These are phyloP conservation scores for Lithospermum erythrorhizon DNA, from an alignment of 257 asterid species.

Conservation along the genomic window DNA sequence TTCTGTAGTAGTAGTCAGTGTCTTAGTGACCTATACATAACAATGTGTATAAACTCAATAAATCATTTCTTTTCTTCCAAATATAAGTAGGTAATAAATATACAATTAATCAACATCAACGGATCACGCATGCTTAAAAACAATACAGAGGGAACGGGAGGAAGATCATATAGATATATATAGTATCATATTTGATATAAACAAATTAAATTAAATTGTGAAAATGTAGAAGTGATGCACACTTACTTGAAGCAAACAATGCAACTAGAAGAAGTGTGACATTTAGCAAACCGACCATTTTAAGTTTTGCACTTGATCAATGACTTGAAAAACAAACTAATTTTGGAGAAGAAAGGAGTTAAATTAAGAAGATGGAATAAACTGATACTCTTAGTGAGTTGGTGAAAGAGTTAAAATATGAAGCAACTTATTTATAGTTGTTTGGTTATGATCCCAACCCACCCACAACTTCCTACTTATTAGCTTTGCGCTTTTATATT, in stretches of 20 bases:
- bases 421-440: neutral
- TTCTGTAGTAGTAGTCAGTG: no score
- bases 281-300: conserved; percentile 7
- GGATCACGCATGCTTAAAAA: neutral
- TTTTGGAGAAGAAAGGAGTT: neutral
- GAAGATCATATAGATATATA: neutral
- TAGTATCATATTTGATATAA: neutral
- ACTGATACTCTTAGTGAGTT: neutral
- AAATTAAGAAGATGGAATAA: neutral
- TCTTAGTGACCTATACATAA: no score
- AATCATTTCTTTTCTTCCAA: neutral
- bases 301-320: neutral
- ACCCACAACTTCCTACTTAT: neutral
- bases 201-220: no score
- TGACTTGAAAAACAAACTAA: no score
- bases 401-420: neutral
- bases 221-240: neutral
- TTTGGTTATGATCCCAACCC: neutral
- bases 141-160: no score
- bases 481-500: no score
- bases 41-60: no score
- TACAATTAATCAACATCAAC: no score
- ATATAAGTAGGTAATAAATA: no score
- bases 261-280: conserved; percentile 3
- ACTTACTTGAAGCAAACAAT: conserved; percentile 8